Conservation (phyloP, 306 rosid species). For the Fragaria ananassa region DNA sequence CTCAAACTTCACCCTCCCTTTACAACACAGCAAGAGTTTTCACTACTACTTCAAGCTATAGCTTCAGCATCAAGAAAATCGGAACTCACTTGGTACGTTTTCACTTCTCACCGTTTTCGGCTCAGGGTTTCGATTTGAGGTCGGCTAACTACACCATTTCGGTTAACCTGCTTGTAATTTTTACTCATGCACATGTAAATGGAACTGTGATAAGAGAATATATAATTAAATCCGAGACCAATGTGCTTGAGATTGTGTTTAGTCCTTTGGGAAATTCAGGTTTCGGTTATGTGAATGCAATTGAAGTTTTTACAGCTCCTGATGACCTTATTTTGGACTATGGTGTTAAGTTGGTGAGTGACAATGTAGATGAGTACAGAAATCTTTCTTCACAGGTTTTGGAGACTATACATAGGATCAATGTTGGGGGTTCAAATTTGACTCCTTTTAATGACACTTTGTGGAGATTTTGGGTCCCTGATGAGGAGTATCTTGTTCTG, state of each 20-base stretch:
- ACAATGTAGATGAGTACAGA: slow-evolving; percentile 42
- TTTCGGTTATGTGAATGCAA: slow-evolving; percentile 70
- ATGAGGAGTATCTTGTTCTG: slow-evolving; percentile 60
- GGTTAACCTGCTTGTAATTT: slow-evolving; percentile 42
- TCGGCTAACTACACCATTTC: slow-evolving; percentile 62
- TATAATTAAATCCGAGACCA: slow-evolving; percentile 43
- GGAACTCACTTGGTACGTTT: slow-evolving; percentile 83
- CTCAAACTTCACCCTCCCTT: slow-evolving; percentile 38
- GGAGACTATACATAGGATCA: slow-evolving; percentile 75
- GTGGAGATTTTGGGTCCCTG: slow-evolving; percentile 97
- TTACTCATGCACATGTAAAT: slow-evolving; percentile 28
- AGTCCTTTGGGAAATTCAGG: slow-evolving; percentile 42
- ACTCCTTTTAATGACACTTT: slow-evolving; percentile 90
- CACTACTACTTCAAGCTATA: slow-evolving; percentile 50
- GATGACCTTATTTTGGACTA: slow-evolving; percentile 57
- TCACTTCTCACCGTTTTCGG: slow-evolving; percentile 75
- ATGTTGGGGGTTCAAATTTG: slow-evolving; percentile 72
- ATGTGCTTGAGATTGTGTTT: slow-evolving; percentile 51
- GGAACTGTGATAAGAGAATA: slow-evolving; percentile 54
- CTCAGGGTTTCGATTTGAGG: slow-evolving; percentile 44
- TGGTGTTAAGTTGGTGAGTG: slow-evolving; percentile 58
- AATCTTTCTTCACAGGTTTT: slow-evolving; percentile 61
- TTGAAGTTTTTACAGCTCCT: slow-evolving; percentile 84
- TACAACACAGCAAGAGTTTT: slow-evolving; percentile 84
- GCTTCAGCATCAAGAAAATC: slow-evolving; percentile 54